A percentile compares a stretch with the other conserved stretches of the same genome.
Evolutionary conservation across 106 monocot genomes (phyloP).

Genomic region (Allium sativum): DNA sequence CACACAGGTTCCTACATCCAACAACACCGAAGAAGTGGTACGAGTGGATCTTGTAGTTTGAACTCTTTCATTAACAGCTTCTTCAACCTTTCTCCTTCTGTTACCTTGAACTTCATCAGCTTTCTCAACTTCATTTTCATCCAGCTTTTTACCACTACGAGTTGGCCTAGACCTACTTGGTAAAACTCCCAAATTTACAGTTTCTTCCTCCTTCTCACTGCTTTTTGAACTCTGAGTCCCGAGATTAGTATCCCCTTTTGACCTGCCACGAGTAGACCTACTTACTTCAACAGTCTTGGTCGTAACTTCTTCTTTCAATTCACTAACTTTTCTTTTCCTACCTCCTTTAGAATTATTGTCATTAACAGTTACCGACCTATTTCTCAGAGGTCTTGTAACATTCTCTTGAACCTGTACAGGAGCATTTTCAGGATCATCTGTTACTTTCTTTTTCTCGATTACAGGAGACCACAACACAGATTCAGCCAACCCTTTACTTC

Average conservation of each 20-base stretch:
- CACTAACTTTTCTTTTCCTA: not conserved
- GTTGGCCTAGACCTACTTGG: not conserved
- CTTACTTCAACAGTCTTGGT: not conserved
- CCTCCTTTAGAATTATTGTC: not conserved
- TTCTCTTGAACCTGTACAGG: not conserved
- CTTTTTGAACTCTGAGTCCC: not conserved
- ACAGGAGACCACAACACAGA: constrained; percentile 12
- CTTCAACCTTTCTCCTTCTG: not conserved
- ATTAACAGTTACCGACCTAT: constrained; percentile 6
- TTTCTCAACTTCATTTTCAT: not conserved
- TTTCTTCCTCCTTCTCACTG: not conserved
- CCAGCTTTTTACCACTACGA: not conserved
- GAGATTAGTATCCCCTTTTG: not conserved
- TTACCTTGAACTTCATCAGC: not conserved
- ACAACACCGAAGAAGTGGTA: not conserved
- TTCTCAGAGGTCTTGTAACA: constrained; percentile 16
- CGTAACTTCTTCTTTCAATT: not conserved
- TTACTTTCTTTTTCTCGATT: constrained; percentile 9
- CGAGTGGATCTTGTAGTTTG: constrained; percentile 1
- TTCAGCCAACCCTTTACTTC: constrained; percentile 4
- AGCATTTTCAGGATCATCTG: not conserved
- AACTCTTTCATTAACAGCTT: not conserved
- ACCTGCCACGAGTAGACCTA: not conserved
- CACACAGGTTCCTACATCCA: constrained; percentile 1
- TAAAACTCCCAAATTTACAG: not conserved